Percentiles rank a stretch among this genome's conserved stretches.
These are phyloP conservation scores for Fusarium coicis DNA, from an alignment of 2,329 filamentous ascomycete genomes.

Conservation along the genomic window DNA sequence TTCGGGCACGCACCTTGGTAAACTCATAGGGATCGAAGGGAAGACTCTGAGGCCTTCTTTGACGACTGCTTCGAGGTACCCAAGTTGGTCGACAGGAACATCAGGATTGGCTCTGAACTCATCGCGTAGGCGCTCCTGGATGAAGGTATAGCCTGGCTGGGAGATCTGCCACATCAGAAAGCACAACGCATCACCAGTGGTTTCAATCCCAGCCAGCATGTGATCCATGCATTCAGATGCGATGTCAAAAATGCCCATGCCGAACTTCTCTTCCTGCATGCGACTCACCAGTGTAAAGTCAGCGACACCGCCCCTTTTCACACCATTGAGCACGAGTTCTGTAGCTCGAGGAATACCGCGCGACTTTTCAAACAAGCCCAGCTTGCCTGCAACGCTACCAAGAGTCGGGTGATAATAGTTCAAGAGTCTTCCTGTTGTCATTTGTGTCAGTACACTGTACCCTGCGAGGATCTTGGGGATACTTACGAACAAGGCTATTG, in stretches of 20 bases:
- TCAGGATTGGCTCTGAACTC: conserved; percentile 3
- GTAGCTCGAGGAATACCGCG: conserved; percentile 7
- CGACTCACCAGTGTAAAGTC: conserved; percentile 29
- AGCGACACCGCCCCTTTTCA: background rate
- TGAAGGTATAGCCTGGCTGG: conserved; percentile 12
- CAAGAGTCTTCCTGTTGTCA: conserved; percentile 5
- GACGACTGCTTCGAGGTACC: conserved; percentile 27
- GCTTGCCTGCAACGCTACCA: background rate
- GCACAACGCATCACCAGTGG: conserved; percentile 34
- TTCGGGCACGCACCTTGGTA: conserved; percentile 18
- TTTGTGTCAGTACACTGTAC: background rate
- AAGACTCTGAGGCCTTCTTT: conserved; percentile 29
- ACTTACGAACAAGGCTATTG: conserved; percentile 24
- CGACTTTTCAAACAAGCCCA: conserved; percentile 24
- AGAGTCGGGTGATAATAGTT: conserved; percentile 15
- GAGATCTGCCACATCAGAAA: conserved; percentile 37
- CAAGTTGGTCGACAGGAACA: conserved; percentile 3
- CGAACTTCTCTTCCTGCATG: conserved; percentile 21
- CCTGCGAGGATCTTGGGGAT: fast-evolving
- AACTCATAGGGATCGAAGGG: conserved; percentile 22
- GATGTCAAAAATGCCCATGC: conserved; percentile 7
- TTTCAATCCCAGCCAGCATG: conserved; percentile 34
- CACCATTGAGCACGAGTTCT: conserved; percentile 18
- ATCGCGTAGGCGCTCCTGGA: background rate
- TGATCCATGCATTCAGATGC: conserved; percentile 37